Percentiles rank a stretch among this genome's conserved stretches.
Evolutionary conservation across 257 asterid species (phyloP).

Genomic region (Solanum sparsipilum): DNA sequence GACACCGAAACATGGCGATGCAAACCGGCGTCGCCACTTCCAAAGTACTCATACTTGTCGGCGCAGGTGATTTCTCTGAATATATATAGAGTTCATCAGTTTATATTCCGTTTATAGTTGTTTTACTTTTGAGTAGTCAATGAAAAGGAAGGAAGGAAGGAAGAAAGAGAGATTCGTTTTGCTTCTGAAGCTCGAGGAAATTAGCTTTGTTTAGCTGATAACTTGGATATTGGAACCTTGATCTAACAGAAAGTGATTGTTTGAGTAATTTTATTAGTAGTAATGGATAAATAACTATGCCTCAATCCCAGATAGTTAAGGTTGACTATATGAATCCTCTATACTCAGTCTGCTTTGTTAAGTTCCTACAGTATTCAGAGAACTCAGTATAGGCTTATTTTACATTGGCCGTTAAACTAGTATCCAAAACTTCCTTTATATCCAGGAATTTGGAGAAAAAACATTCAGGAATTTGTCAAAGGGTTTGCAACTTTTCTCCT

Average conservation of each 20-base stretch:
- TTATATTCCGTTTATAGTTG: not conserved
- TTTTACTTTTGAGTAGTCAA: not conserved
- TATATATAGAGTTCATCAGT: not conserved
- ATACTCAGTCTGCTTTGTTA: not conserved
- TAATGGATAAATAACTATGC: not conserved
- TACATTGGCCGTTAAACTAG: not conserved
- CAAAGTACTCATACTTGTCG: slow-evolving; percentile 65
- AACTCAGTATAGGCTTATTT: not conserved
- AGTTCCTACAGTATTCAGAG: not conserved
- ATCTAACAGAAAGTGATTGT: not conserved
- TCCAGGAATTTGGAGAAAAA: not conserved
- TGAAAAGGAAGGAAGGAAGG: not conserved
- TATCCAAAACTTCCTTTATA: not conserved
- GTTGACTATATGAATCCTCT: not conserved
- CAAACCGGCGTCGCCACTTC: slow-evolving; percentile 70
- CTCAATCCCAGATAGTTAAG: not conserved
- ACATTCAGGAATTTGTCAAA: not conserved
- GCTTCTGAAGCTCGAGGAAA: not conserved
- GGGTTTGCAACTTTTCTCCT: not conserved
- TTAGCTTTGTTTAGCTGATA: not conserved
- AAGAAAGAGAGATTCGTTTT: not conserved
- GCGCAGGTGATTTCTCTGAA: slow-evolving; percentile 40
- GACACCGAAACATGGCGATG: slow-evolving; percentile 49
- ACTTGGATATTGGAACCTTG: not conserved
- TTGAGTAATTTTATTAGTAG: not conserved